A percentile compares a stretch with the other conserved stretches of the same genome.
Evolutionary conservation across 148 eudicot genomes (phyloP).

Genomic region (Agrostemma githago): DNA sequence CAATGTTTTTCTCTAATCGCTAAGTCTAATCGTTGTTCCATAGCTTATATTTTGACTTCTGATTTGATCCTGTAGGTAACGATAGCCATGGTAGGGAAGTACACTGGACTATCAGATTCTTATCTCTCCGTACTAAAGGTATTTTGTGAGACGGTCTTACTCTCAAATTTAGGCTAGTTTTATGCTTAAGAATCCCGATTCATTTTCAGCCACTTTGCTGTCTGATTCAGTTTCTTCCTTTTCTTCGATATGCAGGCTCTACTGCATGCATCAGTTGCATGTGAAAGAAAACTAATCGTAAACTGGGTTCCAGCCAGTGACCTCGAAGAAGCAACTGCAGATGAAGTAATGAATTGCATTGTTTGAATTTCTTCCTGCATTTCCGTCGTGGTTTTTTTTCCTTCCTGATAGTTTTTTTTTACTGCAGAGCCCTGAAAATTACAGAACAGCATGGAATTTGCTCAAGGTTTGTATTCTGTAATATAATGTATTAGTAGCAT

Average conservation of each 20-base stretch:
- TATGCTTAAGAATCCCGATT: neutral
- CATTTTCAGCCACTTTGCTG: neutral
- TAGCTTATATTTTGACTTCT: neutral
- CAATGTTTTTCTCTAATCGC: neutral
- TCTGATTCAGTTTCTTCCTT: neutral
- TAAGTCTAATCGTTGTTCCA: too few relatives aligned
- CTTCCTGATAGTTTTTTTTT: constrained; percentile 5
- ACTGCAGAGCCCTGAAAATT: constrained; percentile 72
- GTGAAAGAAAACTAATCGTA: constrained; percentile 54
- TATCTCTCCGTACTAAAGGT: constrained; percentile 94
- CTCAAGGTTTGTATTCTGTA: constrained; percentile 53
- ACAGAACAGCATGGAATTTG: constrained; percentile 68
- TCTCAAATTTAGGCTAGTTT: neutral
- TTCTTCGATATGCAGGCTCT: constrained; percentile 60
- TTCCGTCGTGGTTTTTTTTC: neutral
- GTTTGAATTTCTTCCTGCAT: neutral
- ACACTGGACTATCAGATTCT: constrained; percentile 92
- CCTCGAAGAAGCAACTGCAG: constrained; percentile 75
- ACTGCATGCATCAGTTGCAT: constrained; percentile 86
- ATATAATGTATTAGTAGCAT: neutral
- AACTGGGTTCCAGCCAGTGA: constrained; percentile 90
- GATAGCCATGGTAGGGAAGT: constrained; percentile 98
- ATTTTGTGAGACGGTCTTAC: neutral
- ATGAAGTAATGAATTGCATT: constrained; percentile 53
- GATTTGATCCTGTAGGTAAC: constrained; percentile 51